Evolutionary conservation across 1,139 yeast genomes (phyloP), one percentile per base, ranked within the genome.

Genomic region (Meyerozyma athensensis): DNA sequence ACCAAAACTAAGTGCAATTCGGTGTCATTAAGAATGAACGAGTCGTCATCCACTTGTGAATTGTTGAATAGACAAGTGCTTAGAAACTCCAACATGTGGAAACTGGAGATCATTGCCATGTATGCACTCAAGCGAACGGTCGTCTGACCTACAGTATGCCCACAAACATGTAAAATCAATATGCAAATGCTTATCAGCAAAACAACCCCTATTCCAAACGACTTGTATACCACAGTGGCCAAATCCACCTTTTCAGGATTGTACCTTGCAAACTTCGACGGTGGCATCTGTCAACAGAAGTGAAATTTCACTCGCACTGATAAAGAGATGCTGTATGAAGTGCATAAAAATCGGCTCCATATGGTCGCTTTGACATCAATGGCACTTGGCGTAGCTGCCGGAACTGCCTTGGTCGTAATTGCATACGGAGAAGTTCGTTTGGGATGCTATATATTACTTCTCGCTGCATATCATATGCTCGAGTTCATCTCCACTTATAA

Each of bases 31-130:
- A 92, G 61, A 34, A 92, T 71, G 50, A 86, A 92, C 8, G 96
- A 86, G 49, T 84, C 87, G 38, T 74, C 73, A 34, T 79, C 80
- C 5, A 81, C 83, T 50, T 81, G 79, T 4, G 68, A 57, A 12
- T 79, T 71, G 53, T 90, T 90, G 62, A 70, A 87, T 34, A 67
- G 59, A 1, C 95, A 87, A 0, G 98, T 92, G 36, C 78, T 73
- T 50, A 74, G 74, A 57, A 82, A 92, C 59, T 92, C 98, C 22
- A 87, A 56, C 49, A 85, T 73, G 57, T 92, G 97, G 63, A 92
- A 92, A 0, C 71, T 18, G 2, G 81, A 59, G 16, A 86, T 58
- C 4, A 73, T 60, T 16, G 72, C 54, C 16, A 83, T 46, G 55
- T 83, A 89, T 2, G 76, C 16, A 36, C 47, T 43, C 19, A 53